phyloP scores from a whole-genome alignment of 192 early-diverging fungal species.

The Mortierella claussenii region DNA sequence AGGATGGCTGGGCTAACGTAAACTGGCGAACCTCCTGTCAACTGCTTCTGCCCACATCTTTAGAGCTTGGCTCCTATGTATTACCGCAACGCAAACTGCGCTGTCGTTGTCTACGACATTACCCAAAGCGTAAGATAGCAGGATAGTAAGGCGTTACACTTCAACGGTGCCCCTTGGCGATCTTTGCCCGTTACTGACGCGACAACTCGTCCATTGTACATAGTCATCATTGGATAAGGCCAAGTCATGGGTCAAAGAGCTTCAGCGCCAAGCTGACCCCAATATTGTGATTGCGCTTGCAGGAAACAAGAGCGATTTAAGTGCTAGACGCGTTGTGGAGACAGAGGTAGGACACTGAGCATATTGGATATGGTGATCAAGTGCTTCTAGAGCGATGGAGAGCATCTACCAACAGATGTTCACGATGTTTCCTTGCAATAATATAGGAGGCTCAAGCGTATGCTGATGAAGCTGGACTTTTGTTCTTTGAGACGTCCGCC shows the following conservation, averaged over 20 bases:
- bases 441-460: conserved; percentile 70
- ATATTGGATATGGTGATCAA: background rate
- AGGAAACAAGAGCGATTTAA: conserved; percentile 76
- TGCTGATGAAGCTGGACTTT: conserved; percentile 68
- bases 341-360: conserved; percentile 58
- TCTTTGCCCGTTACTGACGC: too few relatives aligned
- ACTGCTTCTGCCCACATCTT: too few relatives aligned
- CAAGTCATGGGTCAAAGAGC: conserved; percentile 79
- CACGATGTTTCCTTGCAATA: background rate
- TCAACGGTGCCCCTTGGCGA: too few relatives aligned
- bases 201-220: too few relatives aligned
- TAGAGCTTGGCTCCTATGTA: conserved; percentile 81
- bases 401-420: too few relatives aligned
- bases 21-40: too few relatives aligned
- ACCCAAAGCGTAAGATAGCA: conserved; percentile 69
- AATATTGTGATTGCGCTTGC: conserved; percentile 80
- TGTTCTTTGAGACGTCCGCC: conserved; percentile 77
- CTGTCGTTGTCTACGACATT: conserved; percentile 80
- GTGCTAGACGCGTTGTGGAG: conserved; percentile 72
- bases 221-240: conserved; percentile 76
- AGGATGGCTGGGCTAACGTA: too few relatives aligned
- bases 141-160: background rate
- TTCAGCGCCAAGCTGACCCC: conserved; percentile 77
- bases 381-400: background rate
- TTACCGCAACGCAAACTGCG: conserved; percentile 77